phyloP scores from a whole-genome alignment of 2,329 filamentous ascomycete genomes.

The Hymenoscyphus linearis region DNA sequence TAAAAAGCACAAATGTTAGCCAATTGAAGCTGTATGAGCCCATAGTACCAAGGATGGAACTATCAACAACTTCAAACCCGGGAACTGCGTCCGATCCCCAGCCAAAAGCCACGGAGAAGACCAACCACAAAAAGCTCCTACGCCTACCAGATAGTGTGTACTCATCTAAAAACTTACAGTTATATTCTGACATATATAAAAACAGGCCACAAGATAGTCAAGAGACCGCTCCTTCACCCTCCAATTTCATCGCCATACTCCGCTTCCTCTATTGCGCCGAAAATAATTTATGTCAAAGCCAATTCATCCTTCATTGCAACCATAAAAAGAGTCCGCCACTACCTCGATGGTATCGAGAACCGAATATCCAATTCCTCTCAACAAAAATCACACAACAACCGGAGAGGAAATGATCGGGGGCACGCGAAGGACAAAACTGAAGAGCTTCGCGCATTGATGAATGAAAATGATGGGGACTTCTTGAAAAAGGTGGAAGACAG shows the following conservation, averaged over 20 bases:
- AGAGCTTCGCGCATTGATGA: slow-evolving; percentile 7
- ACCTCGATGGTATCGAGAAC: slow-evolving; percentile 24
- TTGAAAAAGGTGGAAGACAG: slow-evolving; percentile 18
- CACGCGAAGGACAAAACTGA: background rate
- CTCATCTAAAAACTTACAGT: background rate
- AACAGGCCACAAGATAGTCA: slow-evolving; percentile 29
- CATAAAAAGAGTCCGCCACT: slow-evolving; percentile 29
- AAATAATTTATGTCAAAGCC: slow-evolving; percentile 30
- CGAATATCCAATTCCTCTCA: slow-evolving; percentile 21
- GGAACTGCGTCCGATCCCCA: background rate
- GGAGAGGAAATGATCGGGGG: background rate
- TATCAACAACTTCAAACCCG: background rate
- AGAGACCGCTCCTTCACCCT: slow-evolving; percentile 32
- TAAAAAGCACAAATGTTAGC: background rate
- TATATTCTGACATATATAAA: background rate
- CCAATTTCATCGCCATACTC: slow-evolving; percentile 22
- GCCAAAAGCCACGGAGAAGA: background rate
- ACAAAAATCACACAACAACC: background rate
- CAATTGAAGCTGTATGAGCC: background rate
- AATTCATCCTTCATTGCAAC: slow-evolving; percentile 28
- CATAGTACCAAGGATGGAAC: slow-evolving; percentile 12
- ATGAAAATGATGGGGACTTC: slow-evolving; percentile 9
- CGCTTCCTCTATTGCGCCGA: slow-evolving; percentile 18
- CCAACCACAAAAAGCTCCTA: slow-evolving; percentile 20
- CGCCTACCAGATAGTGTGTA: slow-evolving; percentile 19